phyloP scores from a whole-genome alignment of 2,329 filamentous ascomycete species.

The Kalmusia sp. region DNA sequence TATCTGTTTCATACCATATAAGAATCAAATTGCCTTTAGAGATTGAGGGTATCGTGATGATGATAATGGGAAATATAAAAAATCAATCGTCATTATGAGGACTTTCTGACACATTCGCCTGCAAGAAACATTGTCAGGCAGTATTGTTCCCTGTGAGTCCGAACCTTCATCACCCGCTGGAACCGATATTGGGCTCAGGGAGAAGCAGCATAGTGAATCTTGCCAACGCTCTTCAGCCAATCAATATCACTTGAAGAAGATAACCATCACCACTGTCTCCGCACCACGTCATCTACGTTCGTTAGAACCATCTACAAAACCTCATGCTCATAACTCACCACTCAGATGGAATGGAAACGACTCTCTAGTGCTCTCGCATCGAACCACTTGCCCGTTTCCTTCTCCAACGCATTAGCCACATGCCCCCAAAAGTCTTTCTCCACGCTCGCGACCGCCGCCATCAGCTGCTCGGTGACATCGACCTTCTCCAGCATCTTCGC shows the following conservation, averaged over 20 bases:
- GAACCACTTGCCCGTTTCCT: constrained; percentile 29
- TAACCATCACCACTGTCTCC: not conserved
- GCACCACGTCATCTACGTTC: not conserved
- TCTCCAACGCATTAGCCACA: constrained; percentile 42
- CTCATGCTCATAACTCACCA: not conserved
- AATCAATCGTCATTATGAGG: too few relatives aligned
- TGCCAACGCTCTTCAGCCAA: not conserved
- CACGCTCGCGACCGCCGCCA: constrained; percentile 36
- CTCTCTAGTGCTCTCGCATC: constrained; percentile 25
- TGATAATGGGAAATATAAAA: too few relatives aligned
- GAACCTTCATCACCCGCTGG: too few relatives aligned
- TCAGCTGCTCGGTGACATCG: constrained; percentile 31
- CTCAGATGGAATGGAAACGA: constrained; percentile 23
- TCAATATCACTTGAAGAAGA: not conserved
- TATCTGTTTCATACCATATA: too few relatives aligned
- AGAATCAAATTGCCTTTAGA: too few relatives aligned
- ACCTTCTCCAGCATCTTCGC: constrained; percentile 20
- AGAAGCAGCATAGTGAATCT: too few relatives aligned
- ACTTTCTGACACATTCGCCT: too few relatives aligned
- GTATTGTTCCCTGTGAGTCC: too few relatives aligned
- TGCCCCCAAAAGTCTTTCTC: constrained; percentile 39
- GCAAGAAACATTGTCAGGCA: too few relatives aligned
- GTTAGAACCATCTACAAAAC: not conserved
- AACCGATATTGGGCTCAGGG: too few relatives aligned
- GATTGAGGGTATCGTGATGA: too few relatives aligned